Base-by-base conservation (phyloP, 768 basidiomycete species). In the Chalciporus chontae region DNA sequence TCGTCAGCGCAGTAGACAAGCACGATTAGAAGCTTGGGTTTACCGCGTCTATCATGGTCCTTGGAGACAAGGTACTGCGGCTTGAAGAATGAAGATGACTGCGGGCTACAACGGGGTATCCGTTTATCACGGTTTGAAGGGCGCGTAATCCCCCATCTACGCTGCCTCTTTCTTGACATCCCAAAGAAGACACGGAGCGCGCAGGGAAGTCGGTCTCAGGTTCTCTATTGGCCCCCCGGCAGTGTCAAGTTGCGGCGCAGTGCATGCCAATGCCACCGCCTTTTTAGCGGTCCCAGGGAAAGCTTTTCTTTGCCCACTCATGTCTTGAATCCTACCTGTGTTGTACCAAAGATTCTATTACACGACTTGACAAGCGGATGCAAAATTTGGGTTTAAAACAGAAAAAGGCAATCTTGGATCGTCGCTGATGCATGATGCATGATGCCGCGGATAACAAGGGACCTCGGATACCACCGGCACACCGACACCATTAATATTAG, bases 321-420 rank as follows among this genome's bases (percentile, higher is more conserved):
- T 34, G 40, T 34, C n/a, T 36, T 36, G 34, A 36, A 15, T n/a
- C 40, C 23, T 14, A 26, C 15, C 26, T 8, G 14, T 31, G 5
- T 36, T 36, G n/a, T 8, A 36, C 34, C 34, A 9, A 8, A n/a
- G 15, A 3, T n/a, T n/a, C 6, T 5, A n/a, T 6, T 11, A 31
- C 9, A 31, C 29, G 29, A 23, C 8, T 11, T 27, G 13, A 5
- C 38, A 4, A 39, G 36, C 48, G 54, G 52, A 51, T 43, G 51
- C 52, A 53, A n/a, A 50, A 47, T 47, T 52, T 42, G 21, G 36
- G 18, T 54, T 48, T 45, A 26, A 40, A 56, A 42, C 61, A 45
- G 46, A 43, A 60, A 63, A 59, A 61, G 61, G 63, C 49, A 61
- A 64, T 60, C 60, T 60, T 47, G 58, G 65, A 67, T 68, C 65